Conservation (phyloP, 192 early-diverging fungal species). For the Obelidium mucronatum region DNA sequence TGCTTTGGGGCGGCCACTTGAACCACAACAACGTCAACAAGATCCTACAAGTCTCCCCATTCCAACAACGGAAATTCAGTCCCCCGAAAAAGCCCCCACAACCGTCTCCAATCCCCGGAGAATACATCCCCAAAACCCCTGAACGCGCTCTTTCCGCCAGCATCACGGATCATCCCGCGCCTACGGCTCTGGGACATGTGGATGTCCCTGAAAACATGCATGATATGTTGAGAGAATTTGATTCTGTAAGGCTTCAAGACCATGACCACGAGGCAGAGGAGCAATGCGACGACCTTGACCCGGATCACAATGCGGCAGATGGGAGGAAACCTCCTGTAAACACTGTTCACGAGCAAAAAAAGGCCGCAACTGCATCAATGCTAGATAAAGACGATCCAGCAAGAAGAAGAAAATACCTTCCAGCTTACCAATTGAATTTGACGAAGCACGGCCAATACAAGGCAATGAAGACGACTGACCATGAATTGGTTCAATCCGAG, state of each 20-base stretch:
- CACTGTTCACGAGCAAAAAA: neutral
- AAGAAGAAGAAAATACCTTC: slow-evolving; percentile 36
- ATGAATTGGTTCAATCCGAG: slow-evolving; percentile 32
- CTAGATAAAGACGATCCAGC: slow-evolving; percentile 7
- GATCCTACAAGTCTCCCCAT: slow-evolving; percentile 4
- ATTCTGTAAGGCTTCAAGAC: slow-evolving; percentile 41
- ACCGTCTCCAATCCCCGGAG: neutral
- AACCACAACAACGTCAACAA: slow-evolving; percentile 48
- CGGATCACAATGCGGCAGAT: neutral
- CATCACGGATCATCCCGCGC: neutral
- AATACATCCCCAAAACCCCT: slow-evolving; percentile 10
- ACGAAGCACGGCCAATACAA: slow-evolving; percentile 45
- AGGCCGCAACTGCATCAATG: neutral
- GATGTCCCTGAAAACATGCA: slow-evolving; percentile 38
- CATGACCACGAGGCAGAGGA: slow-evolving; percentile 1
- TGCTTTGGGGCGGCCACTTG: slow-evolving; percentile 46
- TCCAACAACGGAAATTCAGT: slow-evolving; percentile 27
- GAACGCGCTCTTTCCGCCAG: too few species aligned
- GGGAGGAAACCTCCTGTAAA: neutral
- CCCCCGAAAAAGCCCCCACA: neutral
- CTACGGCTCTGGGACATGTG: slow-evolving; percentile 7
- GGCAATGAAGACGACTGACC: slow-evolving; percentile 38
- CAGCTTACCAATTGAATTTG: slow-evolving; percentile 35
- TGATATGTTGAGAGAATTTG: slow-evolving; percentile 47
- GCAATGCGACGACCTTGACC: neutral